These are phyloP conservation scores for Colletotrichum lini DNA, from an alignment of 2,329 filamentous ascomycete species.

Conservation along the genomic window DNA sequence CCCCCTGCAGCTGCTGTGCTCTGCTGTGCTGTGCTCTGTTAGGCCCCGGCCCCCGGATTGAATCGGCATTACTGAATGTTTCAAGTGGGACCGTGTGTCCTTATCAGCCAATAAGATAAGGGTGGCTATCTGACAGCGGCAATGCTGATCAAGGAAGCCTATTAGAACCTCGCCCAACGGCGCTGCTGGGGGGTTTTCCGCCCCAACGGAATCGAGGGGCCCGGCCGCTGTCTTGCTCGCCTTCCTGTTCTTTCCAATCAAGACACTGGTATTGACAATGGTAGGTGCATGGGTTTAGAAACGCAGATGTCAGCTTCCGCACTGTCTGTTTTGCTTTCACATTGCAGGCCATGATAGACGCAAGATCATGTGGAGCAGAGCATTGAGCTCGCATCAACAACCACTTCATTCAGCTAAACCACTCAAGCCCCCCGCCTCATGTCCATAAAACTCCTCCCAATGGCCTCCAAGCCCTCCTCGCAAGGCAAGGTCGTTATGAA, in stretches of 20 bases:
- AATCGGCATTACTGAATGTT: slow-evolving; percentile 32
- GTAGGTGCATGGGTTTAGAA: neutral
- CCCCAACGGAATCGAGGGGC: slow-evolving; percentile 30
- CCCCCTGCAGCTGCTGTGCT: slow-evolving; percentile 33
- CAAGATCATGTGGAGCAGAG: neutral
- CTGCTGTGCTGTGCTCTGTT: no score
- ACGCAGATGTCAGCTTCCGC: neutral
- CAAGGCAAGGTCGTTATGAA: slow-evolving; percentile 14
- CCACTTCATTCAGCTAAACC: slow-evolving; percentile 33
- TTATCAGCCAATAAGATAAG: slow-evolving; percentile 5
- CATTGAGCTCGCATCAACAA: slow-evolving; percentile 4
- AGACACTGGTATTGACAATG: slow-evolving; percentile 25
- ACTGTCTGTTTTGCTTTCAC: neutral
- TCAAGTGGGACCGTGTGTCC: neutral
- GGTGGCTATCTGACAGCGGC: slow-evolving; percentile 2
- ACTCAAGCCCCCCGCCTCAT: slow-evolving; percentile 12
- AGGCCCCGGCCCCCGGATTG: slow-evolving; percentile 40
- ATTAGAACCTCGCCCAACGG: slow-evolving; percentile 17
- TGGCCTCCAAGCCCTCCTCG: slow-evolving; percentile 35
- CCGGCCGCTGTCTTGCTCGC: neutral
- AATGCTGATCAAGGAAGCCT: slow-evolving; percentile 31
- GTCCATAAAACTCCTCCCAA: slow-evolving; percentile 25
- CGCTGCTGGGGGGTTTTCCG: slow-evolving; percentile 37
- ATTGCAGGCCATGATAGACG: neutral
- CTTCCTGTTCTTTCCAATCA: slow-evolving; percentile 27